Evolutionary conservation across 768 basidiomycete genomes (phyloP), one percentile per base, ranked within the genome.

Genomic region (Auricularia sp.): DNA sequence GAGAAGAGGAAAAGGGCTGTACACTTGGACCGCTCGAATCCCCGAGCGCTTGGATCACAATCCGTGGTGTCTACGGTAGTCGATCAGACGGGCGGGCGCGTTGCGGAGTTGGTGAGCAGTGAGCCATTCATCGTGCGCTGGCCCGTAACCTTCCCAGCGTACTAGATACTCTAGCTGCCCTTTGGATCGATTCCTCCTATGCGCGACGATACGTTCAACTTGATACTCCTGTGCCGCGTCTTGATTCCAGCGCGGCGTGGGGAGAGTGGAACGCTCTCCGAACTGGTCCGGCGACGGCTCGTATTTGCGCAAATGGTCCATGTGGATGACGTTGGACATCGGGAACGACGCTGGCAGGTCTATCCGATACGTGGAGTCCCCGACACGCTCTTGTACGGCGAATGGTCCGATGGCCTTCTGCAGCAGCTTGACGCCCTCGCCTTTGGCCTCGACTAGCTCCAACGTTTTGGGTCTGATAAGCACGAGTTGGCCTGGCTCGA

Each of bases 391-490:
- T 33, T 68, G 64, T 0, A 75, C 63, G 64, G 67, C 66, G 56
- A 73, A 74, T 1, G 73, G 73, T 3, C 73, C 70, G 62, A 66
- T 35, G 34, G 54, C 54, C 37, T 64, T 66, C 69, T 64, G 71
- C 36, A 62, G 67, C 34, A 65, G 65, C 29, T 68, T 75, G 65
- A 62, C 66, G 24, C 72, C 73, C 64, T 65, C 65, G 42, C 70
- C 68, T 61, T 68, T 47, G 3, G 63, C 61, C 8, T 74, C 69
- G 2, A 71, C 62, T 0, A 71, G 42, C 47, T 74, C 67, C 4
- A 75, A 62, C 0, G 71, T 68, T 16, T 73, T 70, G 5, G 72
- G 73, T 34, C 74, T 75, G 3, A 75, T 58, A 0, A 74, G 67
- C 0, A 69, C 64, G 24, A 64, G 63, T 18, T 70, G 72, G 1